Evolutionary conservation across 129 eudicot species (phyloP).

Genomic region (Escallonia herrerae): DNA sequence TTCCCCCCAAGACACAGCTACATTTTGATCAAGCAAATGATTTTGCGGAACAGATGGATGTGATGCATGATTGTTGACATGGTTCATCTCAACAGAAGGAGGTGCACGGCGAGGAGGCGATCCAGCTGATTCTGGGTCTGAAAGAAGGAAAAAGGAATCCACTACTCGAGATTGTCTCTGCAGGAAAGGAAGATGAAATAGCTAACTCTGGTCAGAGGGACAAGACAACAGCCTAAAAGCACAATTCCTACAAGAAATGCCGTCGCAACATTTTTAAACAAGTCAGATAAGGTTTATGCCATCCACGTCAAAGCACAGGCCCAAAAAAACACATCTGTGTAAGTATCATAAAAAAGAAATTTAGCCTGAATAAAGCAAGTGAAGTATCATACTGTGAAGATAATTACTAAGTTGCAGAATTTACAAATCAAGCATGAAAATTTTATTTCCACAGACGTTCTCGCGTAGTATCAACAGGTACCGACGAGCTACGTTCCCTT

Average conservation of each 20-base stretch:
- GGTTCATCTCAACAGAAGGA: conserved; percentile 42
- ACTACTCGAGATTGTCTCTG: conserved; percentile 66
- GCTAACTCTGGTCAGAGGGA: conserved; percentile 17
- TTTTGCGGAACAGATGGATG: conserved; percentile 13
- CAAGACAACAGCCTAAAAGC: conserved; percentile 4
- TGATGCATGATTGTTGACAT: conserved; percentile 10
- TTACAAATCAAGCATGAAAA: no score
- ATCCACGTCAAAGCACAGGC: neutral
- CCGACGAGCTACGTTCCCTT: no score
- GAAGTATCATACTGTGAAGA: no score
- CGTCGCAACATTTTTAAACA: neutral
- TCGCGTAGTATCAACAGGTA: no score
- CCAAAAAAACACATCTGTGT: neutral
- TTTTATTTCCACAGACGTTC: no score
- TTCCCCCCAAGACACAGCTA: conserved; percentile 28
- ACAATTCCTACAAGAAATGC: neutral
- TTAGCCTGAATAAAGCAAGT: no score
- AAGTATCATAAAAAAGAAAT: neutral
- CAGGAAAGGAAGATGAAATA: conserved; percentile 15
- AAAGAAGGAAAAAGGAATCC: conserved; percentile 57
- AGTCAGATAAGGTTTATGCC: neutral
- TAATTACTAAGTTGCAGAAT: no score
- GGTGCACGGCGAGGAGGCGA: conserved; percentile 86
- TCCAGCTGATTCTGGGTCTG: conserved; percentile 74
- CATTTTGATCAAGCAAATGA: conserved; percentile 21